A percentile compares a stretch with the other conserved stretches of the same genome.
Conservation (phyloP, 306 rosid species). For the Alnus rubra region DNA sequence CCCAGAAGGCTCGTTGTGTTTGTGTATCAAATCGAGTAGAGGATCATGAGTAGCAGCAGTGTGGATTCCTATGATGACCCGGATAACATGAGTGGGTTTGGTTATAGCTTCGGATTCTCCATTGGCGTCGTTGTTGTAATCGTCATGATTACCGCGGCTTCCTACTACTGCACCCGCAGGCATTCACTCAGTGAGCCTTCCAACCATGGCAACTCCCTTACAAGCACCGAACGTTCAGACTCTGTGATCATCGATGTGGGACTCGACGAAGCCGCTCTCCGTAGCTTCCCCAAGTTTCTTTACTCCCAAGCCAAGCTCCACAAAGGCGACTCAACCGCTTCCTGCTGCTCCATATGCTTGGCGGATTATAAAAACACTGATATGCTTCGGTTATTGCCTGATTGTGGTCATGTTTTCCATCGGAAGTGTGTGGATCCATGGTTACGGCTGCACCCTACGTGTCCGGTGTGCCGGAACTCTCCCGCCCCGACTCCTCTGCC, state of each 20-base stretch:
- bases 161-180: slow-evolving; percentile 19
- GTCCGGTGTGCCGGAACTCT: slow-evolving; percentile 47
- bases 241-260: not conserved
- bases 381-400: slow-evolving; percentile 39
- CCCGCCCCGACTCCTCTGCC: slow-evolving; percentile 36
- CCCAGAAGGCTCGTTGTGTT: no score
- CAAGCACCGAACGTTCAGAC: not conserved
- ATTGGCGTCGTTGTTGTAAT: slow-evolving; percentile 22
- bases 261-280: slow-evolving; percentile 24
- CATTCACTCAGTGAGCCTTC: not conserved
- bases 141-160: not conserved
- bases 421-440: slow-evolving; percentile 45
- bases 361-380: slow-evolving; percentile 43
- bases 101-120: slow-evolving; percentile 20
- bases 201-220: not conserved
- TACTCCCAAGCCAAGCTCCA: slow-evolving; percentile 39
- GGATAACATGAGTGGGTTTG: not conserved
- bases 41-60: not conserved
- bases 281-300: slow-evolving; percentile 31
- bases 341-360: slow-evolving; percentile 54
- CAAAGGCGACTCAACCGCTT: slow-evolving; percentile 6
- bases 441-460: slow-evolving; percentile 35
- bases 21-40: no score
- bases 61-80: slow-evolving; percentile 7
- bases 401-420: slow-evolving; percentile 49